A percentile compares a stretch with the other conserved stretches of the same genome.
These are phyloP conservation scores for Coniochaeta hoffmannii DNA, from an alignment of 2,329 filamentous ascomycete species.

Conservation along the genomic window DNA sequence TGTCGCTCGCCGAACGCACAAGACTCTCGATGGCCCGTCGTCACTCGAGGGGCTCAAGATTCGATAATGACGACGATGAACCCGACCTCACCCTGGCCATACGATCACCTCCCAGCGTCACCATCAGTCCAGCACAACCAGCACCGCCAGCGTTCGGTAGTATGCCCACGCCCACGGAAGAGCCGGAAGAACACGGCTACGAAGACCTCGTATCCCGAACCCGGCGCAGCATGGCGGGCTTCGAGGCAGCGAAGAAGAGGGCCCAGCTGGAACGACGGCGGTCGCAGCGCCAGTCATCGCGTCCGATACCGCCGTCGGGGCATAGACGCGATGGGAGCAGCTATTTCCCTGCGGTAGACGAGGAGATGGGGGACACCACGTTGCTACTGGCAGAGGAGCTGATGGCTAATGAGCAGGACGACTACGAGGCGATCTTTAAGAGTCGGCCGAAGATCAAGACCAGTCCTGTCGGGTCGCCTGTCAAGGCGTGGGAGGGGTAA, in stretches of 20 bases:
- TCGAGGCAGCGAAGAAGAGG: constrained; percentile 52
- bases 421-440: constrained; percentile 79
- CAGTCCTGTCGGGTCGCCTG: constrained; percentile 57
- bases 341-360: constrained; percentile 40
- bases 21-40: constrained; percentile 67
- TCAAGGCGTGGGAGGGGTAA: constrained; percentile 17
- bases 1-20: constrained; percentile 71
- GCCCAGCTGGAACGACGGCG: constrained; percentile 49
- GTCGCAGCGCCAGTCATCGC: constrained; percentile 36
- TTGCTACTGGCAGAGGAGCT: constrained; percentile 58
- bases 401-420: constrained; percentile 55
- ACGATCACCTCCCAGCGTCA: neutral
- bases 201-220: constrained; percentile 52
- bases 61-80: constrained; percentile 18
- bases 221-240: constrained; percentile 53
- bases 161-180: constrained; percentile 11
- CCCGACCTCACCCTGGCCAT: constrained; percentile 15
- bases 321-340: constrained; percentile 29
- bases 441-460: constrained; percentile 72
- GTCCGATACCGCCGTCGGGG: constrained; percentile 3
- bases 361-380: constrained; percentile 29
- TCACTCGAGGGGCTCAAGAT: constrained; percentile 30
- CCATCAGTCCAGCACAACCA: neutral
- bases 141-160: constrained; percentile 12
- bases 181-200: constrained; percentile 23